Percentiles rank a stretch among this genome's conserved stretches.
Conservation (phyloP, 129 eudicot genomes). For the Erigeron canadensis region DNA sequence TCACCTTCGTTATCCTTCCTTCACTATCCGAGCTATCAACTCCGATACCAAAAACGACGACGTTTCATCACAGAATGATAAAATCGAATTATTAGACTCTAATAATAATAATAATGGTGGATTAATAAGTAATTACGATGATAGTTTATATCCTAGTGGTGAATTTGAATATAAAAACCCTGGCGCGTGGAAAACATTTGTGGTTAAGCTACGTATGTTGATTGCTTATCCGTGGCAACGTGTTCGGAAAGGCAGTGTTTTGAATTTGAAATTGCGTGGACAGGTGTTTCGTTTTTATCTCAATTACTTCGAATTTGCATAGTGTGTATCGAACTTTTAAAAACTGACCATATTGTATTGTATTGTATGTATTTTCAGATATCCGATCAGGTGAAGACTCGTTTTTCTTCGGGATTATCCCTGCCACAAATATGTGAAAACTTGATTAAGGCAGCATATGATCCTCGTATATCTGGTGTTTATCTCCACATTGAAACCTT, state of each 20-base stretch:
- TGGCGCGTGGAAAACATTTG: conserved; percentile 58
- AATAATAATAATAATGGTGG: conserved; percentile 29
- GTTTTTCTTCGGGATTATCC: conserved; percentile 78
- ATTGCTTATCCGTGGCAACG: conserved; percentile 93
- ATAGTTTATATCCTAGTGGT: conserved; percentile 56
- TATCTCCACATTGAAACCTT: conserved; percentile 86
- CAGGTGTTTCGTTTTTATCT: conserved; percentile 47
- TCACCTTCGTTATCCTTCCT: neutral
- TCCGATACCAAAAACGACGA: conserved; percentile 34
- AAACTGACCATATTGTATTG: no score
- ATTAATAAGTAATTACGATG: conserved; percentile 21
- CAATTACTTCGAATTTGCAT: neutral
- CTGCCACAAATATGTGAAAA: conserved; percentile 93
- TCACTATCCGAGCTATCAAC: conserved; percentile 27
- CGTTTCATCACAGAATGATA: conserved; percentile 30
- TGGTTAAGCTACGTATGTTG: conserved; percentile 71
- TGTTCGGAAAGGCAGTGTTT: conserved; percentile 80
- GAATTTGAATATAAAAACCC: conserved; percentile 57
- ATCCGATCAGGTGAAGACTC: conserved; percentile 85
- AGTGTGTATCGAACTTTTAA: neutral
- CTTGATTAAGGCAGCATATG: conserved; percentile 87
- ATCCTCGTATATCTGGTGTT: conserved; percentile 89
- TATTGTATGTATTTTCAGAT: conserved; percentile 39
- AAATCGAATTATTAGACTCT: neutral
- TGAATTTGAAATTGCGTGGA: conserved; percentile 78